Conservation (phyloP, 1,139 yeast species). For the Cylindricascospora bacillispora region DNA sequence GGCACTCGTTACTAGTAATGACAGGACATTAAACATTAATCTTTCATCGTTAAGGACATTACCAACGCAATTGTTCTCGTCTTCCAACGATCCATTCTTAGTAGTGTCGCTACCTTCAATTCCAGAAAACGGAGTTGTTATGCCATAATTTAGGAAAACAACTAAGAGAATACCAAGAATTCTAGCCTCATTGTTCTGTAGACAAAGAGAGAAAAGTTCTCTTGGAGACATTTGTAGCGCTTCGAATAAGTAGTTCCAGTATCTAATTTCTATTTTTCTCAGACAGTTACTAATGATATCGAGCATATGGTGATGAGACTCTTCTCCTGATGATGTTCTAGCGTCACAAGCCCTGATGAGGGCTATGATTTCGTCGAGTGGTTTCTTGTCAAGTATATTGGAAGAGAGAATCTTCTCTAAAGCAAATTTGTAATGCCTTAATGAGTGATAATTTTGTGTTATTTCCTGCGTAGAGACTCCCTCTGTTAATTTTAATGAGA, state of each 20-base stretch:
- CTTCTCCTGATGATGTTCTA: neutral
- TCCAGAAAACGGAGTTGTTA: conserved; percentile 11
- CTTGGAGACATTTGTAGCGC: conserved; percentile 30
- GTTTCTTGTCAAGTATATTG: conserved; percentile 31
- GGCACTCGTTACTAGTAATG: conserved; percentile 28
- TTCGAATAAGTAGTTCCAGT: conserved; percentile 44
- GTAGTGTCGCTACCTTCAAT: conserved; percentile 6
- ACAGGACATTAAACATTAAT: conserved; percentile 30
- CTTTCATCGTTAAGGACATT: conserved; percentile 23
- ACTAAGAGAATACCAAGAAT: conserved; percentile 34
- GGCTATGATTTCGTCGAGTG: conserved; percentile 38
- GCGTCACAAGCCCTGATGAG: conserved; percentile 24
- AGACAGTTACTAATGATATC: conserved; percentile 45
- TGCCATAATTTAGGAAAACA: conserved; percentile 34
- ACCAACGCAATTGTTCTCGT: conserved; percentile 6
- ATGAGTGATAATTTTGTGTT: conserved; percentile 10
- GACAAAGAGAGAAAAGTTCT: conserved; percentile 27
- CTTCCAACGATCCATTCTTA: conserved; percentile 8
- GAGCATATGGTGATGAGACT: conserved; percentile 26
- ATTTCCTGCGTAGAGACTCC: conserved; percentile 11
- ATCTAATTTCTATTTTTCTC: conserved; percentile 51
- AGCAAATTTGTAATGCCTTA: conserved; percentile 22
- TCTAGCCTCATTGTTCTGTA: conserved; percentile 31
- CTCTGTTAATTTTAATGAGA: conserved; percentile 10
- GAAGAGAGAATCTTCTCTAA: conserved; percentile 21